Base-by-base conservation (phyloP, 805 yeast genomes). In the Spathaspora hagerdaliae region DNA sequence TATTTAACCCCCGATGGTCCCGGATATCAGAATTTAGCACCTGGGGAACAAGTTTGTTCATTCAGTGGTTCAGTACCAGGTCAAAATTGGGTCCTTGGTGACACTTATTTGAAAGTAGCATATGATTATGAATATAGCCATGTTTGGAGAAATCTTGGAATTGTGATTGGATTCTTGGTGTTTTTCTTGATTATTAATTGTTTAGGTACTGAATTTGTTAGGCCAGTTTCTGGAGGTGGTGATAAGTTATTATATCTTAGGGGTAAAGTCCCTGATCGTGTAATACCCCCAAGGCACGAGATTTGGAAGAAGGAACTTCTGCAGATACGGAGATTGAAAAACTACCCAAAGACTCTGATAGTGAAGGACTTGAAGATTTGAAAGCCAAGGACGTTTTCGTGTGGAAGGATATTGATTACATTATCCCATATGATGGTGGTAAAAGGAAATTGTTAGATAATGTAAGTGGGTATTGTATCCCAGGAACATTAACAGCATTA, bases 321-420 rank as follows among this genome's bases (percentile, higher is more conserved):
- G 37, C 36, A 19, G 14, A 27, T 19, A 29, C 27, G 11, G 19
- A 19, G 8, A 6, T 33, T 12, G 36, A 39, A 27, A 34, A 35
- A 36, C 8, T 31, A 12, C 27, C 32, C 5, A 24, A 31, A 31
- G 27, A n/a, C 5, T n/a, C 34, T 31, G 32, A 11, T 9, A 11
- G 32, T 9, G 12, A 11, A 9, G 51, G 49, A n/a, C 24, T 36
- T 9, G 41, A 29, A 5, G 54, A 51, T 27, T 52, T 69, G 36
- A 72, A 69, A 37, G 65, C 72, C 1, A 57, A 63, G 46, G 84
- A 81, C 53, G 61, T 78, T 27, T 79, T 79, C 59, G 74, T 75
- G 48, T 84, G 90, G 90, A 77, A 74, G 54, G 67, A 82, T 53
- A 78, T 84, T 11, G 67, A 74, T 51, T 84, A 82, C 55, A 73